These are phyloP conservation scores for Dictyostelium capitatum DNA, from an alignment of 78 protist species.

Conservation along the genomic window DNA sequence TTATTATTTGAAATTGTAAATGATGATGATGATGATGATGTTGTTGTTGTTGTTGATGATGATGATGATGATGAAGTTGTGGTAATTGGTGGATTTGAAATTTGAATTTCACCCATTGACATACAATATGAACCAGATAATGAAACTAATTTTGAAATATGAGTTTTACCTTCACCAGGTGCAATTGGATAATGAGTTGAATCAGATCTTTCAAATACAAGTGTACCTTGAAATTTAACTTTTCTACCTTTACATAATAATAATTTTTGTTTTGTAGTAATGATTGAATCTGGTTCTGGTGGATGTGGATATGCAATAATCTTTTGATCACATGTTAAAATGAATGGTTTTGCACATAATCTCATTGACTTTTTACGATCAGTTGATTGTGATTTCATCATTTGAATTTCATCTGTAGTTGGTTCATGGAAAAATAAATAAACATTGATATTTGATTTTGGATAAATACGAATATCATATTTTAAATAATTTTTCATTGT, in stretches of 20 bases:
- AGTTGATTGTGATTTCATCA: neutral
- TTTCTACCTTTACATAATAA: conserved; percentile 53
- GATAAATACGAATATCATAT: conserved; percentile 73
- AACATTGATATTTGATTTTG: conserved; percentile 66
- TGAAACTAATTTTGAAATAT: conserved; percentile 59
- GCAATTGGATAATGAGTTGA: conserved; percentile 78
- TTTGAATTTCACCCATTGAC: conserved; percentile 43
- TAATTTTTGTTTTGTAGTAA: conserved; percentile 48
- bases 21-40: neutral
- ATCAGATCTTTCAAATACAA: conserved; percentile 64
- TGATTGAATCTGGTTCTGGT: conserved; percentile 39
- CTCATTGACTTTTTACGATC: conserved; percentile 57
- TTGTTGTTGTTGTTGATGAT: too few species aligned
- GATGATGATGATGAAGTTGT: too few species aligned
- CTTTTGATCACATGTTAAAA: conserved; percentile 45
- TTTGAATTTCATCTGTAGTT: conserved; percentile 17
- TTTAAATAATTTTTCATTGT: conserved; percentile 49
- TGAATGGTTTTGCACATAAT: conserved; percentile 77
- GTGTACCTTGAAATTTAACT: conserved; percentile 72
- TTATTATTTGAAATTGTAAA: neutral
- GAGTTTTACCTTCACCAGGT: conserved; percentile 79
- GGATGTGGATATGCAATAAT: conserved; percentile 73
- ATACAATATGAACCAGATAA: conserved; percentile 62
- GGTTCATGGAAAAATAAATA: conserved; percentile 59
- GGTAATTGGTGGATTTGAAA: too few species aligned